Conservation (phyloP, 768 basidiomycete species). For the Clitopilus passeckerianus region DNA sequence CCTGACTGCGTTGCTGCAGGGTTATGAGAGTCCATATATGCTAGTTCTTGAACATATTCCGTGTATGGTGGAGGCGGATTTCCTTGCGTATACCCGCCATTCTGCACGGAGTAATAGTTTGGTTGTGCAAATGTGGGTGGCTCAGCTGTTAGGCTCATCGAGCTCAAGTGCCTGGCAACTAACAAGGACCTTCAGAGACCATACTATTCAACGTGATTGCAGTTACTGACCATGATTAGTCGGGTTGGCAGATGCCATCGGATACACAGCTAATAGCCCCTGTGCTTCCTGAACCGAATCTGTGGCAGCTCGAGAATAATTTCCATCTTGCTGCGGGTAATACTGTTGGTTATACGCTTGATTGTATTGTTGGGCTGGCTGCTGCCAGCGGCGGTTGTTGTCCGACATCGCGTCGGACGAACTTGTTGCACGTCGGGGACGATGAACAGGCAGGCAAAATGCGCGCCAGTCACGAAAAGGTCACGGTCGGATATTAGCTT, state of each 20-base stretch:
- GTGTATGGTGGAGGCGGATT: constrained; percentile 55
- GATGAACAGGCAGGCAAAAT: constrained; percentile 4
- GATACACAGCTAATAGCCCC: constrained; percentile 60
- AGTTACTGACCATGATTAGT: constrained; percentile 58
- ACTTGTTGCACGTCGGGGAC: constrained; percentile 3
- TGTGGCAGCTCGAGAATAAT: constrained; percentile 18
- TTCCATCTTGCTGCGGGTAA: constrained; percentile 12
- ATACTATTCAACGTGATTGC: constrained; percentile 3
- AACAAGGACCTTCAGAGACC: not conserved
- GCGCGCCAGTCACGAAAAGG: constrained; percentile 5
- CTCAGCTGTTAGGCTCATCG: constrained; percentile 51
- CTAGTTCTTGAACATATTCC: constrained; percentile 61
- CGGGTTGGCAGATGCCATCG: constrained; percentile 74
- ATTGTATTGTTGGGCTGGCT: constrained; percentile 6
- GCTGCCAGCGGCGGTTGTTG: constrained; percentile 28
- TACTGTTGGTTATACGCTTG: constrained; percentile 8
- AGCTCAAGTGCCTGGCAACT: constrained; percentile 67
- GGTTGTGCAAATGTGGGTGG: constrained; percentile 65
- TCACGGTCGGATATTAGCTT: not conserved
- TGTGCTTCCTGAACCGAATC: constrained; percentile 68
- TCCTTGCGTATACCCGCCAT: constrained; percentile 25
- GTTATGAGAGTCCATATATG: constrained; percentile 49
- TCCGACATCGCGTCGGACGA: constrained; percentile 21
- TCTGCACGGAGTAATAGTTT: constrained; percentile 36
- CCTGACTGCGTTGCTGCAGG: constrained; percentile 39